Evolutionary conservation across 2,329 filamentous ascomycete species (phyloP).

Genomic region (Pleoardoris graminearum): DNA sequence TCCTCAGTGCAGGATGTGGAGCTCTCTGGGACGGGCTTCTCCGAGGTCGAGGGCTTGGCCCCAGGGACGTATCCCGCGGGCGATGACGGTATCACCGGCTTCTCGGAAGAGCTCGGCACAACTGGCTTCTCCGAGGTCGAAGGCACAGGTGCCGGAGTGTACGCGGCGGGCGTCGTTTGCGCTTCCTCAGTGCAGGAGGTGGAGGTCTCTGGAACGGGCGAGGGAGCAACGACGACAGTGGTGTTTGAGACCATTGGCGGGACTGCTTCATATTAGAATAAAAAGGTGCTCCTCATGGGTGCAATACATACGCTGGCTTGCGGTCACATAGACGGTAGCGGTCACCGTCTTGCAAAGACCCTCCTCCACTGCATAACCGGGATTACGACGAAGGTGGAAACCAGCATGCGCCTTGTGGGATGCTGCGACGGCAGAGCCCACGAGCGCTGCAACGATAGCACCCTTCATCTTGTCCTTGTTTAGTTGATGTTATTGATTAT

Average conservation of each 20-base stretch:
- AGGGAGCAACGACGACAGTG: conserved; percentile 26
- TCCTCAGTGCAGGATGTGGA: conserved; percentile 77
- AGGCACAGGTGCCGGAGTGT: conserved; percentile 24
- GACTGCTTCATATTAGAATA: conserved; percentile 1
- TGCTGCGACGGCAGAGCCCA: conserved; percentile 58
- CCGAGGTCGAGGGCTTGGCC: conserved; percentile 74
- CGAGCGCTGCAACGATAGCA: conserved; percentile 61
- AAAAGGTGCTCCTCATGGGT: not conserved
- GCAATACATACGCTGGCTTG: conserved; percentile 51
- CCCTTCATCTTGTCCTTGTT: conserved; percentile 70
- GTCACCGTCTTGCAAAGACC: conserved; percentile 73
- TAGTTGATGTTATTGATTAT: conserved; percentile 29
- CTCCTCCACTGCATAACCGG: conserved; percentile 45
- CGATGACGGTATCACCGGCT: conserved; percentile 11
- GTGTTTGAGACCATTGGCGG: conserved; percentile 27
- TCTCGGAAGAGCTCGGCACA: conserved; percentile 9
- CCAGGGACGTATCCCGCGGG: conserved; percentile 24
- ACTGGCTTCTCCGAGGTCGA: conserved; percentile 17
- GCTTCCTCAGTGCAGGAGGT: conserved; percentile 73
- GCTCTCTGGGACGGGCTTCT: conserved; percentile 63
- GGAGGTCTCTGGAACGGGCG: conserved; percentile 66
- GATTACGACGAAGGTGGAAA: conserved; percentile 58
- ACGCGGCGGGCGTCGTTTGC: conserved; percentile 65
- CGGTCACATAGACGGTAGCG: conserved; percentile 30
- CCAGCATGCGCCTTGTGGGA: conserved; percentile 68